These are phyloP conservation scores for Hypomyces rosellus DNA, from an alignment of 2,329 filamentous ascomycete genomes.

Conservation along the genomic window DNA sequence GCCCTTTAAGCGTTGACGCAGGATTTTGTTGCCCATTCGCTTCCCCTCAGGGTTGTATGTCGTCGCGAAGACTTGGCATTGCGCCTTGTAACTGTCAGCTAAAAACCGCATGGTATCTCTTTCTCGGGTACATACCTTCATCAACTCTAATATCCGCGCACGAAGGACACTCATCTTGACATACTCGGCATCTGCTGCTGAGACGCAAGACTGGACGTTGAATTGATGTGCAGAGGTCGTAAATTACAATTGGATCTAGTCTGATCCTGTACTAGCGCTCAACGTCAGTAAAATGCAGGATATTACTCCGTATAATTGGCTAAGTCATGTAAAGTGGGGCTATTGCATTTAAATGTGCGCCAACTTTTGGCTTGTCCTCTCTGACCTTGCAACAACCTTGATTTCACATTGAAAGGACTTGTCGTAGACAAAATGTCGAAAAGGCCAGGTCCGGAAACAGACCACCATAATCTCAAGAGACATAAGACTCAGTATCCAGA, in stretches of 20 bases:
- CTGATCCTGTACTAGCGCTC: neutral
- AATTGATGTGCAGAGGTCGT: constrained; percentile 18
- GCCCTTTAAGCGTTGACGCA: constrained; percentile 83
- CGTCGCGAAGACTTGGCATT: constrained; percentile 87
- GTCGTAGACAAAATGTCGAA: constrained; percentile 30
- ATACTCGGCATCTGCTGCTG: constrained; percentile 21
- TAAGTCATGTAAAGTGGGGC: neutral
- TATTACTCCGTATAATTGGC: neutral
- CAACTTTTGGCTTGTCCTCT: neutral
- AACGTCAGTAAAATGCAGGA: neutral
- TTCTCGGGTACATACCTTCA: constrained; percentile 55
- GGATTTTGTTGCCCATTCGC: constrained; percentile 84
- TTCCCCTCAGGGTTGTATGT: constrained; percentile 81
- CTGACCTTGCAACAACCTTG: neutral
- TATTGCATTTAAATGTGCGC: neutral
- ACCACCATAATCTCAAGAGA: constrained; percentile 10
- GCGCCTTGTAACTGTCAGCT: constrained; percentile 51
- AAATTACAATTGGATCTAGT: neutral
- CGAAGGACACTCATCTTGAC: constrained; percentile 57
- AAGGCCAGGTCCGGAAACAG: constrained; percentile 16
- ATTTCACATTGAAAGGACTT: neutral
- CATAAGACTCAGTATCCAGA: neutral
- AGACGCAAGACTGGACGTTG: constrained; percentile 20
- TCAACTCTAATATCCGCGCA: constrained; percentile 60
- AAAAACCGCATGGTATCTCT: neutral